Evolutionary conservation across 495 filamentous ascomycete species (phyloP).

Genomic region (Lasiosphaeria ovina): DNA sequence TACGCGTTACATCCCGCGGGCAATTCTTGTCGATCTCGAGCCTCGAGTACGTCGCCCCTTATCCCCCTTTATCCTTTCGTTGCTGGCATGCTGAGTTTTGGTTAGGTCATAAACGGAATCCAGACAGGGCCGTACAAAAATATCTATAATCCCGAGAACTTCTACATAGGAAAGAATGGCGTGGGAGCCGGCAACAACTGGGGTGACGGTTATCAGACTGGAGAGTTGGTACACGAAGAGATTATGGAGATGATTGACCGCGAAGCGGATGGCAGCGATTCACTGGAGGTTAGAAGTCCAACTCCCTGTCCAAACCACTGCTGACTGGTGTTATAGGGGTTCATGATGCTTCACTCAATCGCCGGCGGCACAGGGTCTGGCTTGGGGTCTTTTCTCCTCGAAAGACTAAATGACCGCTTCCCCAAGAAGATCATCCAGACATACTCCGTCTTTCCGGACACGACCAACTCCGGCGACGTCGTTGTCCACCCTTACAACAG

Average conservation of each 20-base stretch:
- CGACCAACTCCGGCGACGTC: slow-evolving; percentile 76
- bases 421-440: slow-evolving; percentile 99
- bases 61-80: not conserved
- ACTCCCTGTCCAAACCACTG: not conserved
- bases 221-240: slow-evolving; percentile 89
- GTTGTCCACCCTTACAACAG: slow-evolving; percentile 99
- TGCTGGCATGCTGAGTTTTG: slow-evolving; percentile 37
- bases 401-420: slow-evolving; percentile 94
- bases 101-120: slow-evolving; percentile 75
- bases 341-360: slow-evolving; percentile 98
- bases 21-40: slow-evolving; percentile 93
- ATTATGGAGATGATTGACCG: slow-evolving; percentile 99
- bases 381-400: slow-evolving; percentile 90
- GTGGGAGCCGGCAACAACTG: slow-evolving; percentile 96
- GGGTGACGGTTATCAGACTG: slow-evolving; percentile 92
- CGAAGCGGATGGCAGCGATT: slow-evolving; percentile 96
- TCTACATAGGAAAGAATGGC: slow-evolving; percentile 89
- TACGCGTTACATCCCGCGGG: slow-evolving; percentile 94
- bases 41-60: slow-evolving; percentile 42
- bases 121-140: slow-evolving; percentile 92
- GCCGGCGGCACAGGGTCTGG: slow-evolving; percentile 96
- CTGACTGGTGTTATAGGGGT: slow-evolving; percentile 57
- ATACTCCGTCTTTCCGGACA: slow-evolving; percentile 97
- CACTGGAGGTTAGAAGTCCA: slow-evolving; percentile 57
- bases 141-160: slow-evolving; percentile 99